These are phyloP conservation scores for Carallia brachiata DNA, from an alignment of 345 rosid genomes.

Conservation along the genomic window DNA sequence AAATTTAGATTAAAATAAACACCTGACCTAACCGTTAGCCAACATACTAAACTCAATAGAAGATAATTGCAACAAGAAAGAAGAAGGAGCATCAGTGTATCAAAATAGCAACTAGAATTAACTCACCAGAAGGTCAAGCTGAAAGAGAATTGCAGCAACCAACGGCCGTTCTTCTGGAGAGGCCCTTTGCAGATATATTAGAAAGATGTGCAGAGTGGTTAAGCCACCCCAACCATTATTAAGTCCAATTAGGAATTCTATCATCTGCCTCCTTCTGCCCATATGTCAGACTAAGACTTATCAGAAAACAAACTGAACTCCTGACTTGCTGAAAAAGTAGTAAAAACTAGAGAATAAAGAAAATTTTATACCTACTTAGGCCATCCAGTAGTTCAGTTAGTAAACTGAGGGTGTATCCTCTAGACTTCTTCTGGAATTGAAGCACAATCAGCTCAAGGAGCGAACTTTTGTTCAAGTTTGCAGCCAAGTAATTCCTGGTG, in stretches of 20 bases:
- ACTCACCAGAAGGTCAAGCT: slow-evolving; percentile 65
- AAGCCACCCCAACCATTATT: slow-evolving; percentile 44
- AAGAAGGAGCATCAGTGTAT: not conserved
- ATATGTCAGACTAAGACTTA: not conserved
- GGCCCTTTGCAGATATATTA: slow-evolving; percentile 46
- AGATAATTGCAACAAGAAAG: not conserved
- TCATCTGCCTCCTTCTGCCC: slow-evolving; percentile 43
- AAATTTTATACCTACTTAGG: slow-evolving; percentile 42
- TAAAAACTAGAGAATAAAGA: not conserved
- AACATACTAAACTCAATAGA: too few relatives aligned
- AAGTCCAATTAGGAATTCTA: slow-evolving; percentile 35
- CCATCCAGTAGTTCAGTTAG: slow-evolving; percentile 43
- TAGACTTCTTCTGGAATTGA: slow-evolving; percentile 26
- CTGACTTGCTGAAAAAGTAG: not conserved
- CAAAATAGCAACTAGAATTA: not conserved
- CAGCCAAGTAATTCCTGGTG: slow-evolving; percentile 52
- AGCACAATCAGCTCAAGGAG: slow-evolving; percentile 50
- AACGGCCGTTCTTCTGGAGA: slow-evolving; percentile 47
- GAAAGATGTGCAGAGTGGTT: slow-evolving; percentile 52
- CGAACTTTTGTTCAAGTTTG: slow-evolving; percentile 41
- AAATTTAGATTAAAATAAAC: slow-evolving; percentile 1
- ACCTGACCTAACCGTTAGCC: too few relatives aligned
- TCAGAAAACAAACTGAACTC: slow-evolving; percentile 6
- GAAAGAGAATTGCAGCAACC: slow-evolving; percentile 51
- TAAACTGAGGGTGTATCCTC: slow-evolving; percentile 30